Base-by-base conservation (phyloP, 805 yeast genomes). In the Wickerhamomyces sydowiorum region DNA sequence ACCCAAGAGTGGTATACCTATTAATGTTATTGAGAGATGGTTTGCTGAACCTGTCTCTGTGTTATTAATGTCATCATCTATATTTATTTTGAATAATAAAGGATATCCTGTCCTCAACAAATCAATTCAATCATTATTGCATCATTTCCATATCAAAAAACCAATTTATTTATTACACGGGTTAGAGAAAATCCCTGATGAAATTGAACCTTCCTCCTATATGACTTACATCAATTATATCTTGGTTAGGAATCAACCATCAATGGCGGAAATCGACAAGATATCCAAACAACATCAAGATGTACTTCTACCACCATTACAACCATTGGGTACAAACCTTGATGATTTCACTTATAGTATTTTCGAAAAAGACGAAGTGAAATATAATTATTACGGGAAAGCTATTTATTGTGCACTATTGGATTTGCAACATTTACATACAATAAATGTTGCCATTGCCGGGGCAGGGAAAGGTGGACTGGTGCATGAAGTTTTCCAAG, bases 401-500 rank as follows among this genome's bases (percentile, higher is more conserved):
- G 59, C 60, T 6, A 37, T 54, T 4, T 21, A 28, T 14, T 27
- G 37, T 35, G 59, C 59, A 1, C 50, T 72, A 17, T 44, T 52
- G 2, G 56, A 54, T 36, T 41, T 49, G 36, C 28, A 42, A 7
- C 38, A 43, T 7, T 36, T 54, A 5, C 20, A 46, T 6, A 54
- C 46, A 9, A 47, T 70, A 22, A 62, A 64, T 10, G 63, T 86
- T 8, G 70, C 84, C 4, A 72, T 90, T 2, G 79, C 84, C 3
- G 97, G 97, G 0, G 93, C 96, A 0, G 97, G 97, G 1, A 66
- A 88, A 36, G 97, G 97, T 1, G 90, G 91, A 0, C 61, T 90
- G 23, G 79, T 89, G 3, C 80, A 80, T 35, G 66, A 72, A 18
- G 65, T 75, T 0, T 62, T 73, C 24, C 54, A 62, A 6, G 75